Conservation (phyloP, 192 early-diverging fungal genomes). For the Coemansia reversa region DNA sequence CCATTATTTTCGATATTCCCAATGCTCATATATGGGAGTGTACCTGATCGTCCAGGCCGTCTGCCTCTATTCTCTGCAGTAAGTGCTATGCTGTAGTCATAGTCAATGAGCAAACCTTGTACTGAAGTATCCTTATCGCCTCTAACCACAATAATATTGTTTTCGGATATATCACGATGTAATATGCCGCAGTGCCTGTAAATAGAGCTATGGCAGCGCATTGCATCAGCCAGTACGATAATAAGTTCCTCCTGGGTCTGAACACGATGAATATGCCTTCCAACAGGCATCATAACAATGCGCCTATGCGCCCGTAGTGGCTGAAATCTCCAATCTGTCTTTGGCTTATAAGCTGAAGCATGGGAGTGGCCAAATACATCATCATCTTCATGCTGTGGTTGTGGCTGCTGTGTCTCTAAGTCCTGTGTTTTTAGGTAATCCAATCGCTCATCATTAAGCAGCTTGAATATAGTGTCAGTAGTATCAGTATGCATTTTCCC, state of each 20-base stretch:
- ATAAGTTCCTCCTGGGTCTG: constrained; percentile 9
- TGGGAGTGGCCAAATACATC: too few species aligned
- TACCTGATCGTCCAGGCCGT: constrained; percentile 1
- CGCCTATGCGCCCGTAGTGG: constrained; percentile 7
- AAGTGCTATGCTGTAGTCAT: constrained; percentile 10
- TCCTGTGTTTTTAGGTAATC: too few species aligned
- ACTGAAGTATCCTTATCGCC: neutral
- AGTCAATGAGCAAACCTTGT: constrained; percentile 25
- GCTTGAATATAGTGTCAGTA: too few species aligned
- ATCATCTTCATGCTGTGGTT: neutral
- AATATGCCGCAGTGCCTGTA: constrained; percentile 3
- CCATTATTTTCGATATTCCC: neutral
- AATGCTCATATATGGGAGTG: too few species aligned
- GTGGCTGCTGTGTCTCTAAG: too few species aligned
- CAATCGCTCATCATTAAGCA: too few species aligned
- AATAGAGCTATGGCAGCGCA: constrained; percentile 19
- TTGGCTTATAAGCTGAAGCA: too few species aligned
- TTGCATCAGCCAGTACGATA: constrained; percentile 16
- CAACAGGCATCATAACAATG: constrained; percentile 14
- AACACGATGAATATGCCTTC: neutral
- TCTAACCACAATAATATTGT: constrained; percentile 18
- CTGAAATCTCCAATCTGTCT: neutral
- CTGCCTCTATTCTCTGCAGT: neutral
- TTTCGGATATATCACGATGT: constrained; percentile 31
- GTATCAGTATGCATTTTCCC: neutral